Evolutionary conservation across 805 yeast species (phyloP), one percentile per base, ranked within the genome.

Genomic region (Kazachstania africana): DNA sequence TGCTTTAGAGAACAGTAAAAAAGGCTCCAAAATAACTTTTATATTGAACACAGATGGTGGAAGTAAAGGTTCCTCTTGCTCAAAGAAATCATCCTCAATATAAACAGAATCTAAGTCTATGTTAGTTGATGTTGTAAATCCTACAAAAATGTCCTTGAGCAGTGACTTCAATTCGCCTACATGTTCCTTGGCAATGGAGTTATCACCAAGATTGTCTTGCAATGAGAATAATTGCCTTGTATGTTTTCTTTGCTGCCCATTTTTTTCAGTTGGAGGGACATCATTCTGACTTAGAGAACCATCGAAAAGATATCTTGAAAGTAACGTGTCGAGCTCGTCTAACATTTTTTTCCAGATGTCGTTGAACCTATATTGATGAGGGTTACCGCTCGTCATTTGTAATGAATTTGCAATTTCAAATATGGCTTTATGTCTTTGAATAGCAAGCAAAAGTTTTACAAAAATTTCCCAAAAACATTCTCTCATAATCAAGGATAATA

Each of bases 1-100:
- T 2, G 81, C 75, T 27, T 80, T 75, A 16, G 74, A 62, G 46
- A 82, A 83, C 9, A 74, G 57, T 29, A 83, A 63, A 24, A 83
- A 72, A 24, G 81, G 76, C 35, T 80, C 94, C 29, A 83, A 55
- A 12, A 85, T 68, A 4, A 80, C 67, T 40, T 87, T 68, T 78
- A 87, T 82, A 45, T 85, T 83, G 55, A 79, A 75, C 12, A 84
- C 67, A 45, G 74, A 75, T 2, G 83, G 74, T 1, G 75, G 72
- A 2, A 81, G 79, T 24, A 83, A 55, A 3, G 75, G 66, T 37
- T 78, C 75, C 32, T 77, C 76, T 42, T 70, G 67, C 15, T 72
- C 63, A 36, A 65, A 66, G 3, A 70, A 60, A 39, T 75, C 83
- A 38, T 65, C 72, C 26, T 75, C 74, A 27, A 81, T 70, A 43